phyloP scores from a whole-genome alignment of 2,329 filamentous ascomycete genomes.

The Pseudogymnoascus sp. region DNA sequence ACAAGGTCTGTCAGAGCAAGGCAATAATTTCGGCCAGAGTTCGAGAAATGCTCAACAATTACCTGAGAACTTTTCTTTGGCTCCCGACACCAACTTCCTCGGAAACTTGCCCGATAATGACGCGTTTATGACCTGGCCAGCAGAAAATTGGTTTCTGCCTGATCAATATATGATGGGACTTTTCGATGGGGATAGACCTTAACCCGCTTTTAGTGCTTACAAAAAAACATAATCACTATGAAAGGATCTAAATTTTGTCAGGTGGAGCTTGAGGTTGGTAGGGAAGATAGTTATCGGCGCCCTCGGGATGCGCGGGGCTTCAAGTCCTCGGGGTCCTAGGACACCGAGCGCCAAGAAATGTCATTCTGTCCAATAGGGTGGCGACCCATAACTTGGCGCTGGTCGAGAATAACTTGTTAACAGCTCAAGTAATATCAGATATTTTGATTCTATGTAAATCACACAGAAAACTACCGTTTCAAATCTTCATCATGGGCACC shows the following conservation, averaged over 20 bases:
- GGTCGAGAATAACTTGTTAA: not conserved
- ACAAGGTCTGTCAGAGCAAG: slow-evolving; percentile 27
- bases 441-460: not conserved
- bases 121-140: slow-evolving; percentile 25
- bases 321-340: not conserved
- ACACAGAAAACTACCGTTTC: not conserved
- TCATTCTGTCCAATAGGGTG: not conserved
- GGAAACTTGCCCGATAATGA: not conserved
- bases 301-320: not conserved
- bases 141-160: slow-evolving; percentile 43
- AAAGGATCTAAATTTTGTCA: not conserved
- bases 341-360: not conserved
- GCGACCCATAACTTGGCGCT: not conserved
- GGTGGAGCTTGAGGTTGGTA: not conserved
- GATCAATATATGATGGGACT: slow-evolving; percentile 43
- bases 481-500: not conserved
- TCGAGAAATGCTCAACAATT: slow-evolving; percentile 7
- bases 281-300: not conserved
- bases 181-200: slow-evolving; percentile 35
- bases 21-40: slow-evolving; percentile 18
- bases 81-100: slow-evolving; percentile 9
- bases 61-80: not conserved
- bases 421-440: not conserved
- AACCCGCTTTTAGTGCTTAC: not conserved
- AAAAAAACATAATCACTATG: not conserved